These are phyloP conservation scores for Pleurotus giganteus DNA, from an alignment of 768 basidiomycete genomes.

Conservation along the genomic window DNA sequence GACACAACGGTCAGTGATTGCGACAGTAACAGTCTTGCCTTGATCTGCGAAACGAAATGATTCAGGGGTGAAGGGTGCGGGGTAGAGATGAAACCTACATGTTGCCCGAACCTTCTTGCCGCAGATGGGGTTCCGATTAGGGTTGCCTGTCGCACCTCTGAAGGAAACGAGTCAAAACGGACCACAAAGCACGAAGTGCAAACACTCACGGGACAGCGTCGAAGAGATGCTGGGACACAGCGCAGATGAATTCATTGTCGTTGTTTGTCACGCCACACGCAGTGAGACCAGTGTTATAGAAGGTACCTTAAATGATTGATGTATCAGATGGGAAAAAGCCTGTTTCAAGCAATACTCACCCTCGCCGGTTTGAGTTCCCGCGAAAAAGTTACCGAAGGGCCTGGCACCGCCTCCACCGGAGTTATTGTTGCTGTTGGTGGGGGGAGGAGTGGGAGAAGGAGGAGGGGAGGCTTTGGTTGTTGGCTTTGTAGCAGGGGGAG, in stretches of 20 bases:
- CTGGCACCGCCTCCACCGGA: constrained; percentile 1
- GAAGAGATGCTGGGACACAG: constrained; percentile 54
- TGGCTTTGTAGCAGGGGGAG: constrained; percentile 11
- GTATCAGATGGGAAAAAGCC: not conserved
- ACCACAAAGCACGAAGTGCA: not conserved
- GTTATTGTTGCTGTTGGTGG: constrained; percentile 10
- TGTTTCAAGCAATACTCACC: constrained; percentile 23
- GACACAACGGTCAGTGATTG: constrained; percentile 60
- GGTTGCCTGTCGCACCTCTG: constrained; percentile 62
- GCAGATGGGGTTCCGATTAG: constrained; percentile 78
- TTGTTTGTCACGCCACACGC: constrained; percentile 61
- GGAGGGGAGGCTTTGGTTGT: constrained; percentile 15
- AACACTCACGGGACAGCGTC: constrained; percentile 58
- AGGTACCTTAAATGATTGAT: constrained; percentile 39
- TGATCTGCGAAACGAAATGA: constrained; percentile 36
- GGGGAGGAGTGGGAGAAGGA: constrained; percentile 13
- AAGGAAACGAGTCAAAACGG: constrained; percentile 1
- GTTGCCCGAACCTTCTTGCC: constrained; percentile 37
- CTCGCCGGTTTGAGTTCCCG: constrained; percentile 49
- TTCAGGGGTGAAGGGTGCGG: constrained; percentile 9
- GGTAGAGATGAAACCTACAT: constrained; percentile 40
- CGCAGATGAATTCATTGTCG: constrained; percentile 52
- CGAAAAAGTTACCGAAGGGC: constrained; percentile 31
- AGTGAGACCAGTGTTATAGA: constrained; percentile 58
- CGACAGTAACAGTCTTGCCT: constrained; percentile 47